A percentile compares a stretch with the other conserved stretches of the same genome.
Evolutionary conservation across 352 stramenopile genomes (phyloP).

Genomic region (Globisporangium nagaii): DNA sequence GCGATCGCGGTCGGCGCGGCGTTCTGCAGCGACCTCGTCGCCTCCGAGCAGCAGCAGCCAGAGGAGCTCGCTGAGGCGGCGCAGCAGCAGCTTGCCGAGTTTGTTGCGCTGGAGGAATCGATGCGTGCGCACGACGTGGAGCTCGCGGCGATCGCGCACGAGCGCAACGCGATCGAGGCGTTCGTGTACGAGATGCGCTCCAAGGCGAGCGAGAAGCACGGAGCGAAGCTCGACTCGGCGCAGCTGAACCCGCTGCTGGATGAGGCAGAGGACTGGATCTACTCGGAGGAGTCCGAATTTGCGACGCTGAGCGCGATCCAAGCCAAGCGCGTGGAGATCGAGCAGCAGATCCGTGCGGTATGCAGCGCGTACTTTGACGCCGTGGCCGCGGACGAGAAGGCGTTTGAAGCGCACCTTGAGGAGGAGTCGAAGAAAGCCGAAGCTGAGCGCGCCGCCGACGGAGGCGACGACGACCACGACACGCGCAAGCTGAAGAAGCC

Average conservation of each 20-base stretch:
- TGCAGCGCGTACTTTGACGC: conserved; percentile 71
- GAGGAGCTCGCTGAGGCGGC: conserved; percentile 24
- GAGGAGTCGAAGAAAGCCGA: conserved; percentile 68
- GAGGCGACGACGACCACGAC: conserved; percentile 88
- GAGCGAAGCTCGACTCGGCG: conserved; percentile 58
- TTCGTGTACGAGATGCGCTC: conserved; percentile 89
- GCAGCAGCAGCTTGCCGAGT: conserved; percentile 22
- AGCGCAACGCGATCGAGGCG: conserved; percentile 87
- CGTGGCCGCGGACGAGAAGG: conserved; percentile 52
- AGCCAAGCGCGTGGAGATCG: conserved; percentile 49
- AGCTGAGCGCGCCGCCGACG: conserved; percentile 60
- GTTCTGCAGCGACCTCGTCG: conserved; percentile 27
- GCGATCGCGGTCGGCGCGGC: conserved; percentile 77
- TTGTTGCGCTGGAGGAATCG: conserved; percentile 51
- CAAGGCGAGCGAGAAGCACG: conserved; percentile 65
- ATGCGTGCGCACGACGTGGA: conserved; percentile 72
- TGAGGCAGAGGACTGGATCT: conserved; percentile 89
- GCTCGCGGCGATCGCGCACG: conserved; percentile 64
- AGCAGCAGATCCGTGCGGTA: conserved; percentile 37
- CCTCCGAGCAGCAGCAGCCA: background rate
- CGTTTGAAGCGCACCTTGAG: conserved; percentile 71
- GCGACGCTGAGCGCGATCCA: conserved; percentile 54
- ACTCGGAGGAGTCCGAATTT: conserved; percentile 81
- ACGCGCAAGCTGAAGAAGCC: conserved; percentile 90
- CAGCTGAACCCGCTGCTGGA: conserved; percentile 69